Conservation (phyloP, 768 basidiomycete species). For the Amanita polypyramis region DNA sequence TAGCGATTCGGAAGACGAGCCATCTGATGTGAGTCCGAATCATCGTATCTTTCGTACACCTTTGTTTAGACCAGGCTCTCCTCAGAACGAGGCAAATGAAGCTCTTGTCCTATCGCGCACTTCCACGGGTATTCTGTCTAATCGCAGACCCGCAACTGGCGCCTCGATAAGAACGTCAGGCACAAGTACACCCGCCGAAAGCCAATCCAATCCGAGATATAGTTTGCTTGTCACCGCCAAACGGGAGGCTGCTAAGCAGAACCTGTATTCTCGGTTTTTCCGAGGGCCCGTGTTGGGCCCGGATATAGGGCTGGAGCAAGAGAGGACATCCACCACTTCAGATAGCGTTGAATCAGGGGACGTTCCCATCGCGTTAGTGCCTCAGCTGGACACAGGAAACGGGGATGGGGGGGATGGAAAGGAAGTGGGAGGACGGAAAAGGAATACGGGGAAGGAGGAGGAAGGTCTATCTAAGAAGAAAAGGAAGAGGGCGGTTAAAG, state of each 20-base stretch:
- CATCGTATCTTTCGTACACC: not conserved
- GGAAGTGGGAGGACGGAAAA: not conserved
- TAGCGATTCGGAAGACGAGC: conserved; percentile 33
- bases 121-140: conserved; percentile 66
- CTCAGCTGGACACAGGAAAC: not conserved
- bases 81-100: not conserved
- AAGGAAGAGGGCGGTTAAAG: not conserved
- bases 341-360: not conserved
- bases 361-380: not conserved
- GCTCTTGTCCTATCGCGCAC: conserved; percentile 40
- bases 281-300: conserved; percentile 52
- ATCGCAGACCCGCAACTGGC: conserved; percentile 48
- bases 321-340: not conserved
- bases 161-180: conserved; percentile 26
- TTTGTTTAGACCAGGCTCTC: conserved; percentile 1
- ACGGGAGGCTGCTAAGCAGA: conserved; percentile 64
- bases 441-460: not conserved
- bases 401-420: not conserved
- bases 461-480: not conserved
- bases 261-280: conserved; percentile 75
- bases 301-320: not conserved
- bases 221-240: conserved; percentile 58
- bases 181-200: conserved; percentile 8
- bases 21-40: conserved; percentile 5
- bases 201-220: conserved; percentile 21